Evolutionary conservation across 2,329 filamentous ascomycete genomes (phyloP), one percentile per base, ranked within the genome.

Genomic region (Xylariaceae sp.): DNA sequence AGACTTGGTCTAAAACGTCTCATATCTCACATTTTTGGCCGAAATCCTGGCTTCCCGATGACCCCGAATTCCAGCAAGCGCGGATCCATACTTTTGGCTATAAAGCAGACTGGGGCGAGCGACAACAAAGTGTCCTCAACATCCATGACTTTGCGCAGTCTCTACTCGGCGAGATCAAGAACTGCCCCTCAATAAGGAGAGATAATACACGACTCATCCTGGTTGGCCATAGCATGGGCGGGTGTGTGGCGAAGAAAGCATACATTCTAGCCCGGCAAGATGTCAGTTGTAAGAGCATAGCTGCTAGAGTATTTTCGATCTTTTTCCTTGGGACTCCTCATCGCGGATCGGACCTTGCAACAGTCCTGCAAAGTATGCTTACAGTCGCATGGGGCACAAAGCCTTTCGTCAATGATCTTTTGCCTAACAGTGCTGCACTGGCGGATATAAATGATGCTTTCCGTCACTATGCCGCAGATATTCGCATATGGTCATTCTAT

Each of bases 211-310:
- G 65, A 2, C 70, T 78, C 16, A 67, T 78, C 4, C 63, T 77
- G 14, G 64, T 78, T 12, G 73, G 63, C 2, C 75, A 79, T 54
- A 73, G 69, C 36, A 76, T 78, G 75, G 75, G 76, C 1, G 75
- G 75, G 11, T 62, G 66, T 47, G 67, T 74, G 16, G 62, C 63
- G 5, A 71, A 71, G 51, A 65, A 71, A 60, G 68, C 69, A 31
- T 72, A 68, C 51, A 63, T 73, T 28, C 55, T 71, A 9, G 66
- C 68, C 9, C 60, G 60, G 14, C 61, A 71, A 49, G 67, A 72
- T 42, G 55, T 62, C 10, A 53, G 51, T 7, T 68, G 63, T 17
- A 54, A 61, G 9, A 50, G 58, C 7, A 50, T 73, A 5, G 66
- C 66, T 5, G 48, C 48, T 10, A 58, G 66, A 2, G 57, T 73